Evolutionary conservation across 495 filamentous ascomycete genomes (phyloP).

Genomic region (Penicillium egyptiacum): DNA sequence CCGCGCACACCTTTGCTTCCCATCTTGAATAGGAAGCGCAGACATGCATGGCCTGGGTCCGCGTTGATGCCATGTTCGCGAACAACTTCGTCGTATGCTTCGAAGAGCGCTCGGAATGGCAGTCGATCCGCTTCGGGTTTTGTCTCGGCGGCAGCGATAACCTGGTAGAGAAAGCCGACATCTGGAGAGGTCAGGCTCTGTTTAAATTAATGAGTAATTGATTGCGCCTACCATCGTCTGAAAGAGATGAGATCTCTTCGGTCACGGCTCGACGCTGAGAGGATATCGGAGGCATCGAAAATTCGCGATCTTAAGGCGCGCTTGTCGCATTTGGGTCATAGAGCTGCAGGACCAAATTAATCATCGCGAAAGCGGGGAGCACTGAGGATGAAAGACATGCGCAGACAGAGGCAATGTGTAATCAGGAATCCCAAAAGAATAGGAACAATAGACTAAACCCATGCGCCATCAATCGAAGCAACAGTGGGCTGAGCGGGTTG

Average conservation of each 20-base stretch:
- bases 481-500: constrained; percentile 15
- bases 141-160: constrained; percentile 68
- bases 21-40: constrained; percentile 79
- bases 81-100: constrained; percentile 73
- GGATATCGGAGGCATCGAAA: constrained; percentile 61
- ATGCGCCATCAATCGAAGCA: constrained; percentile 8
- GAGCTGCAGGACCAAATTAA: constrained; percentile 45
- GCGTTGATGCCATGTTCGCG: constrained; percentile 63
- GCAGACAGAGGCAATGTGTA: constrained; percentile 21
- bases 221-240: constrained; percentile 58
- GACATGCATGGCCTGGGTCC: constrained; percentile 70
- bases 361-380: constrained; percentile 39
- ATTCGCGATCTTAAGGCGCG: constrained; percentile 52
- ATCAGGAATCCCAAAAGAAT: constrained; percentile 12
- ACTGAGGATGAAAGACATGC: constrained; percentile 15
- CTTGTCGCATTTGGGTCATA: constrained; percentile 54
- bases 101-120: constrained; percentile 77
- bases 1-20: constrained; percentile 55
- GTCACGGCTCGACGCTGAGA: constrained; percentile 50
- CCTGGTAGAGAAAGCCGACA: constrained; percentile 73
- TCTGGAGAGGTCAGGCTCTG: constrained; percentile 47
- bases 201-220: constrained; percentile 13
- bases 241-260: constrained; percentile 51
- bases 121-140: constrained; percentile 61
- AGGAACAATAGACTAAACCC: constrained; percentile 5